Conservation (phyloP, 2,329 filamentous ascomycete genomes). For the Pseudocercospora pini-densiflorae region DNA sequence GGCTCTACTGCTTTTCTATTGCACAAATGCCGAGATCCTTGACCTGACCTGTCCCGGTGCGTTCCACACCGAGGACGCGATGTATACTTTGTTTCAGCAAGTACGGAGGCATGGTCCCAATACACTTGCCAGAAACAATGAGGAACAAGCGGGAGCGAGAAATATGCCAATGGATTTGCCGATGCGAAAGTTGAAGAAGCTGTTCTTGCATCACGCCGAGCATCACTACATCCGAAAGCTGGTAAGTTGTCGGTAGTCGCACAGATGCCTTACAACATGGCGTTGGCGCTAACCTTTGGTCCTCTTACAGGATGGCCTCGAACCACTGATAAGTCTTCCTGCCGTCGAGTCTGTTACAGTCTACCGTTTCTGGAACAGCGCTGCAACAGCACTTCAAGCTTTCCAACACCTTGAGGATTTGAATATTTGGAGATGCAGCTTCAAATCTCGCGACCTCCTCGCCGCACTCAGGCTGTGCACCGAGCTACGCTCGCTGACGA, state of each 20-base stretch:
- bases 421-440: slow-evolving; percentile 8
- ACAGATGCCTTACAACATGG: background rate
- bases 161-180: background rate
- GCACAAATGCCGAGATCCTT: slow-evolving; percentile 1
- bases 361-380: slow-evolving; percentile 11
- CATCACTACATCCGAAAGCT: slow-evolving; percentile 13
- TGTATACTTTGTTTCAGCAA: background rate
- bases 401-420: background rate
- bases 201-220: slow-evolving; percentile 14
- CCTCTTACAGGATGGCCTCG: background rate
- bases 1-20: slow-evolving; percentile 6
- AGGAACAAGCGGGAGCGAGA: background rate
- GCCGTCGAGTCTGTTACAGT: slow-evolving; percentile 10
- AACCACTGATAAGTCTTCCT: slow-evolving; percentile 5
- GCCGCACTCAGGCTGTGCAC: slow-evolving; percentile 2
- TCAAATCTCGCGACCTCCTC: slow-evolving; percentile 6
- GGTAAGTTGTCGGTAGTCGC: background rate
- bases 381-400: background rate
- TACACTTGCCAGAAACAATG: background rate
- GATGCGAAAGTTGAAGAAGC: slow-evolving; percentile 7
- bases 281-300: background rate
- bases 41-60: background rate
- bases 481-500: slow-evolving; percentile 6
- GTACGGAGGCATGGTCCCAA: slow-evolving; percentile 8
- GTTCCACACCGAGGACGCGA: background rate